Evolutionary conservation across 345 rosid genomes (phyloP), one percentile per base, ranked within the genome.

Genomic region (Mallotus nudiflorus): DNA sequence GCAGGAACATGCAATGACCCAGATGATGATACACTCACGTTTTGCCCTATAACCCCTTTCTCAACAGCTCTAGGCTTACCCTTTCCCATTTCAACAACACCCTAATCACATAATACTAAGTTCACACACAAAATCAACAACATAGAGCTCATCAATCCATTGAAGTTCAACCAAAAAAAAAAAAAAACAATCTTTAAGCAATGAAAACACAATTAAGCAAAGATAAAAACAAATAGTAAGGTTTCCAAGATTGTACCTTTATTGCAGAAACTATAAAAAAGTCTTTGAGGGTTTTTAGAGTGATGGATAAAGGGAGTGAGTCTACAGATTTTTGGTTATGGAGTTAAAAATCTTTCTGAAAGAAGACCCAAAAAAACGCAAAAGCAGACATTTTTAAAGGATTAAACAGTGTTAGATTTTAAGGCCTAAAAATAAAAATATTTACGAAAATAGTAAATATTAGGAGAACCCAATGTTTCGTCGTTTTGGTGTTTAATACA

Each of bases 51-150:
- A 13, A 85, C 92, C 62, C 85, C 80, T 60, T 82, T 86, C 85
- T 91, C 93, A 48, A 86, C 90, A 27, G 92, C 91, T 81, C 95
- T 91, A 57, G 88, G 83, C 80, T 87, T 89, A 69, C 98, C 97
- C 76, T 93, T 93, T 56, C 96, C 97, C 98, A 93, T 93, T 73
- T 67, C 72, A 57, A 44, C 61, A 35, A 35, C 60, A 25, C 28
- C 15, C 70, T 22, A 53, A 10, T 39, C 45, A 35, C 31, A 66
- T 54, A 42, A 12, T 12, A 53, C 60, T 37, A 39, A 12, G 39
- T 45, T 2, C 52, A 16, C 6, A 42, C n/a, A n/a, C n/a, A n/a
- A 40, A 62, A 31, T 13, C 14, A 53, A 53, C 6, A 22, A 58
- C 11, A 46, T 19, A n/a, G n/a, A 65, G 48, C 28, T 6, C 4